Base-by-base conservation (phyloP, 2,329 filamentous ascomycete species). In the Fonsecaea multimorphosa region DNA sequence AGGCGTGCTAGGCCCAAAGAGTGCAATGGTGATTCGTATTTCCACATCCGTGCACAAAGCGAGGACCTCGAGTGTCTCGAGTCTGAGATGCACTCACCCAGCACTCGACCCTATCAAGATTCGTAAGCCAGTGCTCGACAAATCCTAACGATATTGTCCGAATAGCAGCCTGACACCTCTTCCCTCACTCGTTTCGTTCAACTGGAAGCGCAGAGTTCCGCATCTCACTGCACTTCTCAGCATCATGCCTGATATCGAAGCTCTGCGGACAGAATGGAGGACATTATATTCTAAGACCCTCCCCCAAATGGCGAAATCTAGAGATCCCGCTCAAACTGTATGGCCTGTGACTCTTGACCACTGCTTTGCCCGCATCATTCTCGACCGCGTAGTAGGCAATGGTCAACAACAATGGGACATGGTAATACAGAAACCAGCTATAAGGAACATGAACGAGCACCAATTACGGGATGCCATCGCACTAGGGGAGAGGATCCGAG, bases 371-470 rank as follows among this genome's bases (percentile, higher is more conserved):
- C 65, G 70, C n/a, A 71, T 71, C 32, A 72, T 72, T 5, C 76
- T 83, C 14, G 81, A 83, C 64, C 77, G 77, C 61, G 74, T 74
- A 0, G 69, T 82, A 4, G 74, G 71, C 11, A 46, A 58, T 6
- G 77, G 79, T 5, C 67, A 73, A 27, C 74, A 79, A 51, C 80
- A 79, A 4, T 83, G 81, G 81, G 79, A 73, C 32, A 68, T 75
- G 27, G 76, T 78, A n/a, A 53, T 82, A 36, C 76, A 77, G 60
- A 71, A 73, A 31, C 81, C 81, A 1, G 80, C 81, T 0, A 74
- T 79, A 52, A 79, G 76, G 68, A 77, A 81, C 56, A 83, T 83
- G 81, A 74, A 71, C 14, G 63, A 65, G 7, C 57, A 67, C 36
- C 80, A 83, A 64, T 57, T 83, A 46, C 44, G 72, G 29, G 67